phyloP scores from a whole-genome alignment of 192 early-diverging fungal species.

The Gamsiella multidivaricata region DNA sequence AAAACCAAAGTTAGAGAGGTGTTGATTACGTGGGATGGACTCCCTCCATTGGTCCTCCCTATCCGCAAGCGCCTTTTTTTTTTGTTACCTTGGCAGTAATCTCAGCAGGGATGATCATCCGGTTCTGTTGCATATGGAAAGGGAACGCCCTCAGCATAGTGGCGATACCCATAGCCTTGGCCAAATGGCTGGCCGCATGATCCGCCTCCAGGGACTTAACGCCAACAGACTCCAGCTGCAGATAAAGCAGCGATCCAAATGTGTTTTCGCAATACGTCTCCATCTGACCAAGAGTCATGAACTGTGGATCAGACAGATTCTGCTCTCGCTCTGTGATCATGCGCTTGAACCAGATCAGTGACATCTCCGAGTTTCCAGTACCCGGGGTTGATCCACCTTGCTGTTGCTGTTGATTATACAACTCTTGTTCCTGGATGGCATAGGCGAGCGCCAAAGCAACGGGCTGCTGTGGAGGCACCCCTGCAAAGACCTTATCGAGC shows the following conservation, averaged over 20 bases:
- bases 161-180: constrained; percentile 87
- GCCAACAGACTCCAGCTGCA: constrained; percentile 88
- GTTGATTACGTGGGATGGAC: too few relatives aligned
- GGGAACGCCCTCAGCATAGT: constrained; percentile 81
- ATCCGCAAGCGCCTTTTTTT: background rate
- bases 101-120: constrained; percentile 80
- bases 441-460: constrained; percentile 76
- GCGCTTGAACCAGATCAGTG: constrained; percentile 83
- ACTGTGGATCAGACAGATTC: constrained; percentile 72
- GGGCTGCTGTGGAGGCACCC: constrained; percentile 79
- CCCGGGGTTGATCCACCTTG: background rate
- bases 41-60: too few relatives aligned
- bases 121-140: constrained; percentile 71
- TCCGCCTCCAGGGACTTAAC: constrained; percentile 85
- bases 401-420: constrained; percentile 24
- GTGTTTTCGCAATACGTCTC: constrained; percentile 93
- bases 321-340: constrained; percentile 77
- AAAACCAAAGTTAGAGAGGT: too few relatives aligned
- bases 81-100: constrained; percentile 77
- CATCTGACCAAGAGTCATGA: constrained; percentile 77
- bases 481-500: constrained; percentile 74
- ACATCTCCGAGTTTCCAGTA: constrained; percentile 62
- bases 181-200: constrained; percentile 91
- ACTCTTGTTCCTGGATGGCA: constrained; percentile 49
- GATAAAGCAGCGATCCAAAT: constrained; percentile 85